phyloP scores from a whole-genome alignment of 768 basidiomycete species.

The Boletus sp. region DNA sequence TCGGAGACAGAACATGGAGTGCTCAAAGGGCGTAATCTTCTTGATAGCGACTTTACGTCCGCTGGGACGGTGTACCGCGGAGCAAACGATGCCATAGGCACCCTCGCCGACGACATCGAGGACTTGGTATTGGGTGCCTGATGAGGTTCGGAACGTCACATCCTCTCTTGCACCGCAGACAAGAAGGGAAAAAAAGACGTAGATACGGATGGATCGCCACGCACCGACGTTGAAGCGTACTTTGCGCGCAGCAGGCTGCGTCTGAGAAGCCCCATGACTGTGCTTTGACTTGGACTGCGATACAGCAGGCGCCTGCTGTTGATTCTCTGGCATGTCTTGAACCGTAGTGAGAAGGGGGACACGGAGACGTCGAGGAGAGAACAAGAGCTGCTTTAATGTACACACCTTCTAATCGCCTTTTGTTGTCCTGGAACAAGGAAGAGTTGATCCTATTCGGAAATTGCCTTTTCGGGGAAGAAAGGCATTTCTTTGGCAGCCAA shows the following conservation, averaged over 20 bases:
- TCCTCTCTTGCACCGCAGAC: not conserved
- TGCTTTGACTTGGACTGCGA: constrained; percentile 43
- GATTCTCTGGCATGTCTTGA: constrained; percentile 30
- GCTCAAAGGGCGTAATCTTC: constrained; percentile 94
- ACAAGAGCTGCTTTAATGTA: constrained; percentile 13
- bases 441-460: not conserved
- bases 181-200: not conserved
- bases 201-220: constrained; percentile 12
- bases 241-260: constrained; percentile 66
- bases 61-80: constrained; percentile 83
- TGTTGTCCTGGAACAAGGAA: constrained; percentile 25
- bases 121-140: constrained; percentile 79
- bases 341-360: not conserved
- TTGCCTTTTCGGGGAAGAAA: constrained; percentile 1
- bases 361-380: constrained; percentile 8
- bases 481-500: not conserved
- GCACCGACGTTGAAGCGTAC: constrained; percentile 86
- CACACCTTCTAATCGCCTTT: constrained; percentile 5
- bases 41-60: constrained; percentile 95
- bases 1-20: constrained; percentile 90
- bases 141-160: not conserved
- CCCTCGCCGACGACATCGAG: constrained; percentile 88
- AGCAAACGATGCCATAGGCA: constrained; percentile 94
- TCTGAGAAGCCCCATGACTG: constrained; percentile 43
- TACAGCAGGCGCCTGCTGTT: constrained; percentile 15